These are phyloP conservation scores for Tubosaeta brunneosetosa DNA, from an alignment of 768 basidiomycete species.

Conservation along the genomic window DNA sequence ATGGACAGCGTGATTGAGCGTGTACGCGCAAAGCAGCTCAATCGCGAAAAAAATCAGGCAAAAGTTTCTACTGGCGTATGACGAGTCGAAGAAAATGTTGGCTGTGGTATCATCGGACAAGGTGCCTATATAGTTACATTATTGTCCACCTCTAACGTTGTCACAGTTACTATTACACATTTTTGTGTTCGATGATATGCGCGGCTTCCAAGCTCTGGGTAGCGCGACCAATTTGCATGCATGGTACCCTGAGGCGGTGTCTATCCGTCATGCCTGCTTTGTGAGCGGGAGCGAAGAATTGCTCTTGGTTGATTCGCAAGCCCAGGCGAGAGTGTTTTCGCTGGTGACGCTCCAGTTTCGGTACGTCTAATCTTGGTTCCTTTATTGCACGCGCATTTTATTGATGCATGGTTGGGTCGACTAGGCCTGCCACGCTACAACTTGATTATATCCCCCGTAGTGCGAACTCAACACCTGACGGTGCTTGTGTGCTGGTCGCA, in stretches of 20 bases:
- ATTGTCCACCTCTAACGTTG: neutral
- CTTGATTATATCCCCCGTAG: neutral
- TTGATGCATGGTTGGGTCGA: neutral
- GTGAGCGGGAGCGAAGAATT: slow-evolving; percentile 32
- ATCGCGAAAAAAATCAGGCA: too few relatives aligned
- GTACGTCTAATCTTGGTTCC: slow-evolving; percentile 25
- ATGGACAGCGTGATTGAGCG: too few relatives aligned
- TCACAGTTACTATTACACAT: slow-evolving; percentile 35
- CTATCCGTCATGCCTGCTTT: slow-evolving; percentile 39
- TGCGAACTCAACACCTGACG: slow-evolving; percentile 47
- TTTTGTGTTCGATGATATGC: slow-evolving; percentile 22
- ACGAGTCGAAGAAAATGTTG: too few relatives aligned
- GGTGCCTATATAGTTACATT: slow-evolving; percentile 19
- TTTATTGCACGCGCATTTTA: neutral
- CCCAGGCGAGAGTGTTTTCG: slow-evolving; percentile 49
- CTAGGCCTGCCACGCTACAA: slow-evolving; percentile 27
- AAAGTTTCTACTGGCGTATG: too few relatives aligned
- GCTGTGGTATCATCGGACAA: slow-evolving; percentile 35
- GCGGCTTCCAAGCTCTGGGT: slow-evolving; percentile 39
- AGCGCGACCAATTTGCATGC: slow-evolving; percentile 35
- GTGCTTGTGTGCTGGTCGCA: slow-evolving; percentile 44
- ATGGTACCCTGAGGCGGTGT: slow-evolving; percentile 37
- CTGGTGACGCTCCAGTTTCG: slow-evolving; percentile 49
- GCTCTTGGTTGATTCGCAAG: slow-evolving; percentile 35
- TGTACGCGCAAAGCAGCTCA: too few relatives aligned